Evolutionary conservation across 2,329 filamentous ascomycete genomes (phyloP).

Genomic region (Chalaropsis thielavioides): DNA sequence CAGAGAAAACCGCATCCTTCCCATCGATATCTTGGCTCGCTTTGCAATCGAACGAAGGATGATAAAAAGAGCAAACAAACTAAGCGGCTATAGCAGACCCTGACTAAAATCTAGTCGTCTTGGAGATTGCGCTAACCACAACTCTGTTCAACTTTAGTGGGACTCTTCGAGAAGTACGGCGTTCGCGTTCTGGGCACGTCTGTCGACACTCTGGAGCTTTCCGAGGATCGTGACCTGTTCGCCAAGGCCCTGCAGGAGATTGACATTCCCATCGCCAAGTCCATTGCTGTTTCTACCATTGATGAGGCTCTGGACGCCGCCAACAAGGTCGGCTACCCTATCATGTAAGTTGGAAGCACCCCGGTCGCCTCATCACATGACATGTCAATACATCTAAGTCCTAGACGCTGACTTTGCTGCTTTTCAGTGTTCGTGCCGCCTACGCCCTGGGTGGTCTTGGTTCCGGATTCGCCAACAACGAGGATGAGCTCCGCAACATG

Average conservation of each 20-base stretch:
- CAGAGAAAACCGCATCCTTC: neutral
- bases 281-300: conserved; percentile 77
- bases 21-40: neutral
- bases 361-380: neutral
- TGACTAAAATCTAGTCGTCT: neutral
- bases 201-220: conserved; percentile 84
- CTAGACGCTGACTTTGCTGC: neutral
- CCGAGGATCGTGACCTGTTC: conserved; percentile 80
- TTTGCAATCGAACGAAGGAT: neutral
- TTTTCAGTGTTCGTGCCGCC: conserved; percentile 59
- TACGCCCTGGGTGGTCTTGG: conserved; percentile 93
- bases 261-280: conserved; percentile 92
- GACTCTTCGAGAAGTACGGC: conserved; percentile 86
- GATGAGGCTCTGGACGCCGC: conserved; percentile 87
- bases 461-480: conserved; percentile 87
- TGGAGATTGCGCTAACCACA: neutral
- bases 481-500: conserved; percentile 86
- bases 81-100: neutral
- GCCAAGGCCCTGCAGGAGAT: conserved; percentile 93
- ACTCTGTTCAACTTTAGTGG: conserved; percentile 32
- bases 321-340: conserved; percentile 78
- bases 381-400: neutral
- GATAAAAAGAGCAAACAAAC: neutral
- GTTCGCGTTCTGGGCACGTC: conserved; percentile 93
- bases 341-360: conserved; percentile 41